These are phyloP conservation scores for Fragilariopsis cylindrus DNA, from an alignment of 108 stramenopile genomes.

Conservation along the genomic window DNA sequence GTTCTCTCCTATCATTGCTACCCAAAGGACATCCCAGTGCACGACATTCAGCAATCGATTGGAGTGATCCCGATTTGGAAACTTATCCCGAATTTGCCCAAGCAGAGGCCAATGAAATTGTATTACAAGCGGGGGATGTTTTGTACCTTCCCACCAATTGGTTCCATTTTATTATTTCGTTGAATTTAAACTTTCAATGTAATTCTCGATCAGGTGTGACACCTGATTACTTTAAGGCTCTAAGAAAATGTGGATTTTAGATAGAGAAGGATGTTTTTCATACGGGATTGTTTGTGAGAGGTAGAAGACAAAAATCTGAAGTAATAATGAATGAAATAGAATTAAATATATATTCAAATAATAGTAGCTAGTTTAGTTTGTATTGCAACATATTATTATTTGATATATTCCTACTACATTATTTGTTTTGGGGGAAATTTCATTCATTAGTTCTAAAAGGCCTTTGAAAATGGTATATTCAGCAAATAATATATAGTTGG, in stretches of 20 bases:
- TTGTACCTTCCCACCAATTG: conserved; percentile 93
- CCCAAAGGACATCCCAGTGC: conserved; percentile 90
- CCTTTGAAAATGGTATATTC: no score
- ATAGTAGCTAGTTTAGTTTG: no score
- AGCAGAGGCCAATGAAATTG: conserved; percentile 80
- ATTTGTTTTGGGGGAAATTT: no score
- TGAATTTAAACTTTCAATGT: conserved; percentile 94
- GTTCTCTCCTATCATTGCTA: conserved; percentile 71
- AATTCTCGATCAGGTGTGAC: conserved; percentile 83
- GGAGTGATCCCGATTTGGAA: conserved; percentile 83
- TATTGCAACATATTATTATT: no score
- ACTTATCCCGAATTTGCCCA: conserved; percentile 75
- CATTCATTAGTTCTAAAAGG: no score
- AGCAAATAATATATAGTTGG: no score
- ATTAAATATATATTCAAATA: no score
- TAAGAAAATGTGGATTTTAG: conserved; percentile 44
- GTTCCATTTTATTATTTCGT: conserved; percentile 93
- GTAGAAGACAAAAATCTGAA: no score
- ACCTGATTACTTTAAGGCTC: conserved; percentile 29
- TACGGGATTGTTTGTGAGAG: no score
- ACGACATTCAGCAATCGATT: conserved; percentile 92
- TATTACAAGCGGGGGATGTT: conserved; percentile 93
- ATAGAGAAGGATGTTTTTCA: not conserved
- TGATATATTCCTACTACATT: no score
- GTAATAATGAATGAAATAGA: no score